Evolutionary conservation across 139 green algal species (phyloP), one percentile per base, ranked within the genome.

Genomic region (Ettlia oleoabundans): DNA sequence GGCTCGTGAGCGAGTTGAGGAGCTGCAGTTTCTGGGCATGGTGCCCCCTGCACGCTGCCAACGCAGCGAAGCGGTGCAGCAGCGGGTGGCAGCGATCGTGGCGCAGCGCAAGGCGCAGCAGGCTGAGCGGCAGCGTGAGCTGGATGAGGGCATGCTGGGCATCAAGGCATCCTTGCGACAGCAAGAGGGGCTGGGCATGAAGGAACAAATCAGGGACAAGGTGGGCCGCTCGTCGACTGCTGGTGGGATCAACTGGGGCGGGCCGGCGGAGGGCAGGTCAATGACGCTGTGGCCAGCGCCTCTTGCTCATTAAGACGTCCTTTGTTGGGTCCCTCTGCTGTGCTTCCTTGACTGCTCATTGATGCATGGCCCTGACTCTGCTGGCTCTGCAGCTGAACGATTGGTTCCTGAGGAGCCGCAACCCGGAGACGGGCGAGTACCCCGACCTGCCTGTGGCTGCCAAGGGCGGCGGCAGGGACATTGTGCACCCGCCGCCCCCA

Each of bases 21-120:
- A 98, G 90, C 85, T 96, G 73, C 85, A 93, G 61, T 97, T 98
- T 74, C 90, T 98, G 19, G 91, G 92, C 69, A 97, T 98, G 95
- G 88, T 90, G 78, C 89, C 91, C 0, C 87, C 91, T 67, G 88
- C 28, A 18, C 38, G 55, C 10, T 4, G 47, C 22, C 28, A 18
- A 4, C 47, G 51, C 65, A 83, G 65, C 77, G 33, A 28, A 2
- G 66, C 37, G 51, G 51, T 78, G 47, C 41, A 62, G 37, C 40
- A 28, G 2, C 35, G 37, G 21, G 41, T 77, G 33, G 78, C 65
- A 2, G 51, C 47, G 7, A 26, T 78, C 33, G 18, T 1, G 0
- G 37, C 13, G 3, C 13, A 62, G 53, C 53, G 76, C 58, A 81
- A 67, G 32, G 90, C 94, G 79, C 91, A 88, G 6, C 84, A 91